Conservation (phyloP, 495 filamentous ascomycete species). For the Aspergillus affinis region DNA sequence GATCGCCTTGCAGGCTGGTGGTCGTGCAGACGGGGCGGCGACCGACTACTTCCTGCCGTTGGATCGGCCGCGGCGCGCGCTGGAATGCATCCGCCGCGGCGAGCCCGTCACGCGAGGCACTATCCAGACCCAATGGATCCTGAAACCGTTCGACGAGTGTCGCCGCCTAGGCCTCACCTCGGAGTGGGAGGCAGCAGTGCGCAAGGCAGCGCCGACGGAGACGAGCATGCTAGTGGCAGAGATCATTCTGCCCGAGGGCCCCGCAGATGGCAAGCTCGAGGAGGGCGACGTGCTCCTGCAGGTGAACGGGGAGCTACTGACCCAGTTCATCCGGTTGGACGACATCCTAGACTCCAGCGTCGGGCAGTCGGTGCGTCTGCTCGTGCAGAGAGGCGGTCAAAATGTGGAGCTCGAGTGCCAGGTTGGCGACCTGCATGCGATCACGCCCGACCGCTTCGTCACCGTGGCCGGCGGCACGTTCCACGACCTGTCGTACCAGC, state of each 20-base stretch:
- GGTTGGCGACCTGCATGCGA: conserved; percentile 89
- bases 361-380: conserved; percentile 65
- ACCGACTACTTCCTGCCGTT: conserved; percentile 98
- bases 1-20: conserved; percentile 91
- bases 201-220: conserved; percentile 83
- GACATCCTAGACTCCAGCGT: conserved; percentile 90
- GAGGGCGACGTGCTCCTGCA: conserved; percentile 96
- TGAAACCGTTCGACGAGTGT: conserved; percentile 98
- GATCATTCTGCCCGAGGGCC: conserved; percentile 88
- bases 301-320: conserved; percentile 91
- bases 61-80: conserved; percentile 81
- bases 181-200: conserved; percentile 80
- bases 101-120: conserved; percentile 80
- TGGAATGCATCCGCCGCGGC: conserved; percentile 78
- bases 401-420: conserved; percentile 81
- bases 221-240: conserved; percentile 97
- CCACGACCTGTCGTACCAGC: conserved; percentile 94
- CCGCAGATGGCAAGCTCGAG: conserved; percentile 78
- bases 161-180: conserved; percentile 81
- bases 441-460: conserved; percentile 94
- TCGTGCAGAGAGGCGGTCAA: conserved; percentile 84
- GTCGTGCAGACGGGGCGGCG: conserved; percentile 87
- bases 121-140: conserved; percentile 96
- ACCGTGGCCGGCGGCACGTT: conserved; percentile 91
- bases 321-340: conserved; percentile 91